Evolutionary conservation across 1,139 yeast species (phyloP).

Genomic region (Suhomyces bokatorum): DNA sequence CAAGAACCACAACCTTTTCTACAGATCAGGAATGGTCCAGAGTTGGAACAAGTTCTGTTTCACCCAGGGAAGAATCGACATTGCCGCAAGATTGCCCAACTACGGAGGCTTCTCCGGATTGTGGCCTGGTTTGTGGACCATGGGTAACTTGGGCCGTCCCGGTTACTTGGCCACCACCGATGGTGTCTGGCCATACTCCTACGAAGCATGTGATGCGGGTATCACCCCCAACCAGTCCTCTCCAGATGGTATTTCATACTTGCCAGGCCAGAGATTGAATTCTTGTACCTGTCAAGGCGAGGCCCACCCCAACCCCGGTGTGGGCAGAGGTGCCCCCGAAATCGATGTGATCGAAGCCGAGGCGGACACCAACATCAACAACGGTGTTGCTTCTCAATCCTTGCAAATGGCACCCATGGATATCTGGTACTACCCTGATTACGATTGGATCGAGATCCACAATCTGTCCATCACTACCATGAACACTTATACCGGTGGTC

Average conservation of each 20-base stretch:
- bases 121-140: constrained; percentile 38
- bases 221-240: constrained; percentile 34
- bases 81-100: constrained; percentile 29
- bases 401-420: constrained; percentile 83
- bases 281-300: constrained; percentile 72
- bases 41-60: constrained; percentile 34
- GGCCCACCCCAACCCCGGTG: constrained; percentile 71
- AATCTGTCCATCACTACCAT: constrained; percentile 62
- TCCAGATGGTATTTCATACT: constrained; percentile 33
- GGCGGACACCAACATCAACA: constrained; percentile 45
- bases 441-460: constrained; percentile 64
- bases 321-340: constrained; percentile 89
- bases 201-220: constrained; percentile 34
- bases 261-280: constrained; percentile 33
- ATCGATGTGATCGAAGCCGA: constrained; percentile 83
- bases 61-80: constrained; percentile 28
- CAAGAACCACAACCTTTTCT: constrained; percentile 30
- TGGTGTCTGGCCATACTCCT: constrained; percentile 38
- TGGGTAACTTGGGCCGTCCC: constrained; percentile 35
- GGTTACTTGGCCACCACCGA: constrained; percentile 34
- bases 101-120: constrained; percentile 32
- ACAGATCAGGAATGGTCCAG: constrained; percentile 35
- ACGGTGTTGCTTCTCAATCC: constrained; percentile 79
- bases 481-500: constrained; percentile 82
- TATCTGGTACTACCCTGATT: constrained; percentile 83